Evolutionary conservation across 306 rosid species (phyloP).

Genomic region (Myrica gale): DNA sequence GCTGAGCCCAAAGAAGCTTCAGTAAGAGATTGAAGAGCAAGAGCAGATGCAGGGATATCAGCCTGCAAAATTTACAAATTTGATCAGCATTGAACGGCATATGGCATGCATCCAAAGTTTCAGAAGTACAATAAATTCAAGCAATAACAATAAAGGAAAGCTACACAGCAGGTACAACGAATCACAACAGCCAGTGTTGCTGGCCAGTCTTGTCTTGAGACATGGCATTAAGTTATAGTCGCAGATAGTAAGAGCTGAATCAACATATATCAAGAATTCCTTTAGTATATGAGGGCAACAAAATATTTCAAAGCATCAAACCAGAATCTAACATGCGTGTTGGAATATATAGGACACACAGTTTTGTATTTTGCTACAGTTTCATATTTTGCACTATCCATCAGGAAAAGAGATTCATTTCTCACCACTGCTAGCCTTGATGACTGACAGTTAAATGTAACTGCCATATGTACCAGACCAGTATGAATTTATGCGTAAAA

Average conservation of each 20-base stretch:
- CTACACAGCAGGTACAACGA: slow-evolving; percentile 5
- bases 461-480: too few relatives aligned
- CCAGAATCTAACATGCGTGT: neutral
- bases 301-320: neutral
- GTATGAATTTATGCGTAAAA: neutral
- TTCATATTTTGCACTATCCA: neutral
- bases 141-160: slow-evolving; percentile 11
- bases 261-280: slow-evolving; percentile 4
- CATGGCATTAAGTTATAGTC: neutral
- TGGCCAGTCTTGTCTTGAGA: slow-evolving; percentile 10
- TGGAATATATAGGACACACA: neutral
- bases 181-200: neutral
- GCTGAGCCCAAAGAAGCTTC: slow-evolving; percentile 65
- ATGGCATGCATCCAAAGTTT: neutral
- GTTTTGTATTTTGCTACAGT: neutral
- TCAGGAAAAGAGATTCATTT: too few relatives aligned
- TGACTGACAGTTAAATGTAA: neutral
- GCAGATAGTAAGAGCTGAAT: slow-evolving; percentile 5
- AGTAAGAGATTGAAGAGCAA: slow-evolving; percentile 65
- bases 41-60: slow-evolving; percentile 68
- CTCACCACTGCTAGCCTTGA: neutral
- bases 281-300: neutral
- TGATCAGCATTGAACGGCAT: slow-evolving; percentile 20
- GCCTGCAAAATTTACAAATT: slow-evolving; percentile 41
- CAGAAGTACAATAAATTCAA: neutral